Evolutionary conservation across 2,329 filamentous ascomycete genomes (phyloP), one percentile per base, ranked within the genome.

Genomic region (Beauveria sp.): DNA sequence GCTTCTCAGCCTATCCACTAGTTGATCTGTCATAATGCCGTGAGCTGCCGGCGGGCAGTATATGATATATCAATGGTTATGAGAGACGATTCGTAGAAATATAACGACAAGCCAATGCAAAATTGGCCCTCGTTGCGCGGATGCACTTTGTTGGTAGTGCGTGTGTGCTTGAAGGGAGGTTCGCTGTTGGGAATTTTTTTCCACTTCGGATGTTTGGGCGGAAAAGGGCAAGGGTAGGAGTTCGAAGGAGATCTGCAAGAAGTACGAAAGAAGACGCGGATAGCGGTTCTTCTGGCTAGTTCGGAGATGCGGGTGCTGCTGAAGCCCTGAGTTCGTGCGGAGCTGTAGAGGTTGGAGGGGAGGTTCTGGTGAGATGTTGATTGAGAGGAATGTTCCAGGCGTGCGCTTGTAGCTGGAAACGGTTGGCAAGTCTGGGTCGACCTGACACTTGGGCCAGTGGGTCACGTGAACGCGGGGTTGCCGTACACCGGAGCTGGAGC

Each of bases 1-100:
- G 65, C 69, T 74, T 71, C 74, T 74, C 66, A 79, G 71, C 72
- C 77, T 74, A 63, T 79, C 76, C 73, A 72, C 74, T 67, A 79
- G 71, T 71, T 77, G 75, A 69, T 79, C 76, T 68, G 77, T 71
- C 77, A 79, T 79, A 62, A 53, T 70, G 68, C 71, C 66, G 67
- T 69, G 65, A 67, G 68, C 67, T 66, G 60, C 60, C 66, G 65
- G 69, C 66, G 66, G 66, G 68, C 66, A 66, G 64, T 66, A 65
- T 68, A 61, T 61, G 14, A 22, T 61, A 34, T 61, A 55, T 61
- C 51, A 55, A 55, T 55, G 26, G 42, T 54, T 54, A 43, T 55
- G 45, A 22, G 43, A 46, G 28, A 50, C 18, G 22, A 31, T 31
- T 61, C 20, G 59, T 26, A 43, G 4, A 68, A 65, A 63, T 65